Evolutionary conservation across 1,139 yeast genomes (phyloP), one percentile per base, ranked within the genome.

Genomic region (Hansenula sp.): DNA sequence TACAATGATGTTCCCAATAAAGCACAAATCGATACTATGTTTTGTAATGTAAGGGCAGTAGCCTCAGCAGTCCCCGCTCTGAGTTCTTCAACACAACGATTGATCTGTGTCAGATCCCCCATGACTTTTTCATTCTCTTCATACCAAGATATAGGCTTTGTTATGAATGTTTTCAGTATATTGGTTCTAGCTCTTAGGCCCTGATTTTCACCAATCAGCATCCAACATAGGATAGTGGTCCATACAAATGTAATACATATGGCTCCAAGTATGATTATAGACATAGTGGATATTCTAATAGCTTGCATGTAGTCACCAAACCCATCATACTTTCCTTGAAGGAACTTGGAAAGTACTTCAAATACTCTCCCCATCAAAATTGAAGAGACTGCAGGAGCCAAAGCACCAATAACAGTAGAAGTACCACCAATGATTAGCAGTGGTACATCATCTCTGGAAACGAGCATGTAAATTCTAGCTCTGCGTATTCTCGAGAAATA

Each of bases 71-170:
- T 68, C 0, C 94, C 88, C 0, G 75, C 62, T 52, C 95, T 68
- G 25, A 82, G 60, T 51, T 89, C 97, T 58, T 88, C 96, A 21
- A 86, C 70, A 50, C 94, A 82, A 48, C 96, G 64, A 59, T 83
- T 82, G 6, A 77, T 62, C 53, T 81, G 88, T 6, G 82, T 69
- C 6, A 84, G 52, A 22, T 77, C 74, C 9, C 95, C 95, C 57
- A 77, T 68, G 2, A 83, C 49, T 38, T 75, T 72, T 4, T 64
- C 60, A 38, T 70, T 69, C 2, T 53, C 52, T 44, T 88, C 96
- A 54, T 75, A 80, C 92, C 87, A 82, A 33, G 60, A 60, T 17
- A 77, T 55, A 0, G 68, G 57, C 43, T 68, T 68, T 1, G 51
- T 41, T 27, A 77, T 47, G 24, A 77, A 59, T 2, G 66, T 57